Evolutionary conservation across 2,329 filamentous ascomycete species (phyloP).

Genomic region (Ophiostoma ulmi): DNA sequence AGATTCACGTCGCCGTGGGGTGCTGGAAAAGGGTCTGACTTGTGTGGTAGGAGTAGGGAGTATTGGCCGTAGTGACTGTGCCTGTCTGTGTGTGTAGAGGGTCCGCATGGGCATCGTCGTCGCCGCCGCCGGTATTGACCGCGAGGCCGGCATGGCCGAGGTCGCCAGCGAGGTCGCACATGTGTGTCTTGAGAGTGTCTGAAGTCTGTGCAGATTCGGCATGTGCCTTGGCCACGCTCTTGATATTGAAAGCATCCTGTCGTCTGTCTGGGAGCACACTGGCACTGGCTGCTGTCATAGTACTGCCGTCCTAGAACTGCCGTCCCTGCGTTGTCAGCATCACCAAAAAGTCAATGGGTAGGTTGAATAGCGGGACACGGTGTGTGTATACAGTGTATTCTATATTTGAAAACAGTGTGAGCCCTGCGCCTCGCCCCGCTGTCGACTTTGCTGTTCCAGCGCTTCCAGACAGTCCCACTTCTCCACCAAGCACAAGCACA

Average conservation of each 20-base stretch:
- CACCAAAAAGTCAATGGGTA: conserved; percentile 9
- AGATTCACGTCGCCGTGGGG: conserved; percentile 16
- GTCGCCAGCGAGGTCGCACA: neutral
- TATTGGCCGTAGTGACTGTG: neutral
- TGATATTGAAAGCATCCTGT: conserved; percentile 30
- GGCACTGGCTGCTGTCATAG: too few relatives aligned
- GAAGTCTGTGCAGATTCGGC: neutral
- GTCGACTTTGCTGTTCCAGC: conserved; percentile 9
- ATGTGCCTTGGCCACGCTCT: conserved; percentile 2
- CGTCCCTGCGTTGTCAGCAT: too few relatives aligned
- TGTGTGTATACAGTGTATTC: neutral
- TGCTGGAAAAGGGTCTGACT: conserved; percentile 2
- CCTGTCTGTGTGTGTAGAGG: neutral
- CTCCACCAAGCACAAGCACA: conserved; percentile 10
- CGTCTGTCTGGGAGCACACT: conserved; percentile 20
- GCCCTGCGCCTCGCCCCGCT: conserved; percentile 2
- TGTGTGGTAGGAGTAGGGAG: neutral
- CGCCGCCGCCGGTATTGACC: neutral
- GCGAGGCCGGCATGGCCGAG: neutral
- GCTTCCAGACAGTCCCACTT: conserved; percentile 18
- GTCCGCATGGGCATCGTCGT: neutral
- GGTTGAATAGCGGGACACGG: neutral
- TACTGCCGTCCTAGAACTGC: too few relatives aligned
- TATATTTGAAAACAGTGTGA: neutral
- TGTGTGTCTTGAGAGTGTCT: neutral